phyloP scores from a whole-genome alignment of 306 rosid species.

The Medicago ruthenica region DNA sequence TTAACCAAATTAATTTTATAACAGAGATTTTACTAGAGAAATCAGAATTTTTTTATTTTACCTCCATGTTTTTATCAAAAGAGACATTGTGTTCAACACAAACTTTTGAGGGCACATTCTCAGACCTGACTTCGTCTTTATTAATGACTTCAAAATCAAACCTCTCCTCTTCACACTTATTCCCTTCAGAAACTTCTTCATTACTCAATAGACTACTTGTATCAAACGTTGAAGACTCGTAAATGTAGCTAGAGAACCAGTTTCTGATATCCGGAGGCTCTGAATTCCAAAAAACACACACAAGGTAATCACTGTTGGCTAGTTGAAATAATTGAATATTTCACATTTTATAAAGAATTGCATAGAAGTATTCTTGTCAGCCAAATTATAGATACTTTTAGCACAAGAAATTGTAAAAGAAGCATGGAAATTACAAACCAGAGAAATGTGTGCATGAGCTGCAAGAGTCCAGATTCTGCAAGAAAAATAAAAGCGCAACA shows the following conservation, averaged over 20 bases:
- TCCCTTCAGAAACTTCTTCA: conserved; percentile 42
- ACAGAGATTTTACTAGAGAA: conserved; percentile 24
- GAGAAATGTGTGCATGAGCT: conserved; percentile 46
- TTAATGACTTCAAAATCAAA: conserved; percentile 34
- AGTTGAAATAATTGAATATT: not conserved
- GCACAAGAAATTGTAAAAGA: too few species aligned
- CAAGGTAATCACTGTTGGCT: not conserved
- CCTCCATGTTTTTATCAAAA: not conserved
- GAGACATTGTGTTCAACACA: not conserved
- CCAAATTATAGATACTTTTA: not conserved
- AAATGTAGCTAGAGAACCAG: conserved; percentile 78
- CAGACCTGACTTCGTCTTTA: conserved; percentile 32
- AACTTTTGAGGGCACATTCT: conserved; percentile 25
- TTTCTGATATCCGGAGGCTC: conserved; percentile 78
- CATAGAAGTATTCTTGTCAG: too few species aligned
- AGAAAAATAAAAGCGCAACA: not conserved
- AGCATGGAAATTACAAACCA: too few species aligned
- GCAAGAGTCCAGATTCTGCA: conserved; percentile 53
- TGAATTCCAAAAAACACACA: conserved; percentile 17
- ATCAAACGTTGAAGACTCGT: conserved; percentile 64
- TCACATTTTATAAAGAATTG: too few species aligned
- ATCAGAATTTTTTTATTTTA: not conserved
- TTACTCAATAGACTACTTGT: conserved; percentile 43
- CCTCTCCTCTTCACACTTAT: conserved; percentile 37
- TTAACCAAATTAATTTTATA: not conserved